Base-by-base conservation (phyloP, 352 stramenopile genomes). In the Globisporangium alternatum region DNA sequence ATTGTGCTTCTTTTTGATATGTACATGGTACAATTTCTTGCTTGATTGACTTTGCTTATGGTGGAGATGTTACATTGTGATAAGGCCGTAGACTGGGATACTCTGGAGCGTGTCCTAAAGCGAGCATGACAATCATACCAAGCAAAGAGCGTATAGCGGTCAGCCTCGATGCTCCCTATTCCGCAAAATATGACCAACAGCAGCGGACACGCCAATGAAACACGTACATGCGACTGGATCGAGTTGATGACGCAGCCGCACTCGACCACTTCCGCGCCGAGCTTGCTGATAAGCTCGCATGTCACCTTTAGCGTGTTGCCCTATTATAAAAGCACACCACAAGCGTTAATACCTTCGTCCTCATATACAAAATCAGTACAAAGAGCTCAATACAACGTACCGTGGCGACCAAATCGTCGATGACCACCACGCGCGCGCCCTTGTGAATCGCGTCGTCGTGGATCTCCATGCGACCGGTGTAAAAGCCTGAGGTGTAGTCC, bases 221-320 rank as follows among this genome's bases (percentile, higher is more conserved):
- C 44, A 48, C 75, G 28, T 68, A 91, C 82, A 69, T 76, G 75
- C 35, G 74, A 73, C 15, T 65, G 71, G 31, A 88, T 70, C 8
- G 79, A 88, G 63, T 78, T 84, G 68, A 91, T 84, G 62, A 94
- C 76, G 68, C 85, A 94, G 28, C 85, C 83, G 62, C 86, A 94
- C 62, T 94, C 86, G 60, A 94, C 72, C 10, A 92, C 82, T 49
- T 89, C 68, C 17, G 71, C 83, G 39, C 86, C 83, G 21, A 93
- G 72, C 43, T 86, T 73, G 62, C 85, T 62, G 37, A 94, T 86
- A 37, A 94, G 71, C 62, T 94, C 80, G 60, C 85, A 85, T 9
- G 83, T 93, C 22, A 91, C 82, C 54, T 91, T 88, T 22, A 94
- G 64, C 9, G 86, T 94, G 69, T 90, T 93, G 45, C 86, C 83